Evolutionary conservation across 345 rosid genomes (phyloP).

Genomic region (Turnera subulata): DNA sequence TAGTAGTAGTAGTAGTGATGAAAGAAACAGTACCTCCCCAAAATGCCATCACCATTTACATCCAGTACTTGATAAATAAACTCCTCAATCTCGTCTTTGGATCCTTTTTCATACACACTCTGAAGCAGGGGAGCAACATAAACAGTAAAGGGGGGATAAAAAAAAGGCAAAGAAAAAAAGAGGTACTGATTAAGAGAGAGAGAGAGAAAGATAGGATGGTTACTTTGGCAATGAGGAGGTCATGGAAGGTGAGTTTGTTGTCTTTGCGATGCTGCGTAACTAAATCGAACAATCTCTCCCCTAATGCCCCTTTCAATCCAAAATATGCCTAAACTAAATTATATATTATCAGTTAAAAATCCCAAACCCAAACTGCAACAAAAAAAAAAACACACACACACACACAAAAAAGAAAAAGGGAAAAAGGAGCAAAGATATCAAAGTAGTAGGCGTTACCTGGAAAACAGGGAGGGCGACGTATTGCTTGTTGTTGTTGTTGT

Average conservation of each 20-base stretch:
- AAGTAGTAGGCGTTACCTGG: constrained; percentile 39
- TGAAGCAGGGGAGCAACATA: constrained; percentile 18
- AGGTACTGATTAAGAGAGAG: background rate
- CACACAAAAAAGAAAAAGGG: too few species aligned
- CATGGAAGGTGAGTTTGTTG: constrained; percentile 53
- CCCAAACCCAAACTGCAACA: too few species aligned
- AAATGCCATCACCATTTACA: constrained; percentile 50
- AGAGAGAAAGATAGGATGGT: constrained; percentile 9
- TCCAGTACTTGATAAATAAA: constrained; percentile 69
- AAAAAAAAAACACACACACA: background rate
- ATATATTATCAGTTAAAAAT: too few species aligned
- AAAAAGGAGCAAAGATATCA: background rate
- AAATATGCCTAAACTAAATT: constrained; percentile 34
- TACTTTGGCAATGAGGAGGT: constrained; percentile 86
- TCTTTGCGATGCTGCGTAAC: constrained; percentile 61
- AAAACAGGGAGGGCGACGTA: constrained; percentile 51
- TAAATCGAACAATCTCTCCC: constrained; percentile 63
- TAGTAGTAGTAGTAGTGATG: background rate
- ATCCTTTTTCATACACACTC: constrained; percentile 83
- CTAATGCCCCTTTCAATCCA: constrained; percentile 53
- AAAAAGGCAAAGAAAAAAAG: background rate
- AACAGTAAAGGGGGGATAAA: background rate
- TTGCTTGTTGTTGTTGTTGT: constrained; percentile 44
- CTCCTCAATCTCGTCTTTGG: constrained; percentile 76
- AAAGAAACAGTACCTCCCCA: constrained; percentile 47